phyloP scores from a whole-genome alignment of 2,329 filamentous ascomycete species.

The Pseudogymnoascus sp. region DNA sequence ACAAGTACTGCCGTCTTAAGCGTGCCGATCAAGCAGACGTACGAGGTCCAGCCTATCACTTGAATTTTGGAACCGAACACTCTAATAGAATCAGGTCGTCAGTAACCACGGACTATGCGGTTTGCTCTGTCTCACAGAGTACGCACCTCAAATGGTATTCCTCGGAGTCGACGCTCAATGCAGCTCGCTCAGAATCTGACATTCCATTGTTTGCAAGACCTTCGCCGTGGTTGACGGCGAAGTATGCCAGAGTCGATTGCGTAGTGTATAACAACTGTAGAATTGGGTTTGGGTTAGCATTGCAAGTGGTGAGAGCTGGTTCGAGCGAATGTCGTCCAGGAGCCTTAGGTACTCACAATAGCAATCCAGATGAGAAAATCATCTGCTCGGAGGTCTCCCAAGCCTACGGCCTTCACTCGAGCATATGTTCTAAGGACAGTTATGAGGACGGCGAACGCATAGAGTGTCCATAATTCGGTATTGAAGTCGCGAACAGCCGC shows the following conservation, averaged over 20 bases:
- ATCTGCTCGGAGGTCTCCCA: conserved; percentile 45
- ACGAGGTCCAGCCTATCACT: conserved; percentile 47
- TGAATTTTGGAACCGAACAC: conserved; percentile 47
- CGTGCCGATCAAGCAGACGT: conserved; percentile 44
- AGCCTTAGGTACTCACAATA: conserved; percentile 34
- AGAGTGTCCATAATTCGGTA: conserved; percentile 43
- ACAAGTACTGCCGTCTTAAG: conserved; percentile 49
- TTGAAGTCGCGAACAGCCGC: conserved; percentile 28
- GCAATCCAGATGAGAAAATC: conserved; percentile 54
- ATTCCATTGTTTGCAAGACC: conserved; percentile 53
- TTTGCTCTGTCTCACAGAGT: not conserved
- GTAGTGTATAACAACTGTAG: conserved; percentile 42
- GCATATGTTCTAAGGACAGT: conserved; percentile 45
- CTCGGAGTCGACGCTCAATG: conserved; percentile 36
- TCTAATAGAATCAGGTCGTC: conserved; percentile 25
- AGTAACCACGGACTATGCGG: not conserved
- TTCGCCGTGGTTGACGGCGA: conserved; percentile 39
- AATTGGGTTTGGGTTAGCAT: conserved; percentile 10
- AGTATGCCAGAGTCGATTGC: conserved; percentile 43
- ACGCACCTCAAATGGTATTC: conserved; percentile 36
- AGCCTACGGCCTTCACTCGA: conserved; percentile 41
- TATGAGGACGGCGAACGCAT: conserved; percentile 42
- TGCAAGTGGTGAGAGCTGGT: not conserved
- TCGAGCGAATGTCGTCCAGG: too few relatives aligned
- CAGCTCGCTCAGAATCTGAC: conserved; percentile 41